Conservation (phyloP, 225 moss, liverwort and hornwort genomes). For the Bryum argenteum region DNA sequence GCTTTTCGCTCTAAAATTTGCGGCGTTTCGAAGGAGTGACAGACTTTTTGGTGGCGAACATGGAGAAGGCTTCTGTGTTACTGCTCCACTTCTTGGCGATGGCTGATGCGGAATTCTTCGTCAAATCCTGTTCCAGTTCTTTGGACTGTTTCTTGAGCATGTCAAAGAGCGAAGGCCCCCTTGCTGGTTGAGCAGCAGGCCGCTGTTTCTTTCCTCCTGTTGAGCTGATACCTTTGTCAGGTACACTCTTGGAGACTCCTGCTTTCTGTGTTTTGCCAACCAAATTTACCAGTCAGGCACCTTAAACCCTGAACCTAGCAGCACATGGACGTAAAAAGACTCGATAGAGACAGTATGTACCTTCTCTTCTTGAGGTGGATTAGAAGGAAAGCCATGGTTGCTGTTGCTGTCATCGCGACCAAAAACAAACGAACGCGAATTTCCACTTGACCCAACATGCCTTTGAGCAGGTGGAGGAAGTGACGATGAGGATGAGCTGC, state of each 20-base stretch:
- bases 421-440: conserved; percentile 84
- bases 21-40: conserved; percentile 30
- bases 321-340: neutral
- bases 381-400: conserved; percentile 46
- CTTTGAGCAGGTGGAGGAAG: conserved; percentile 61
- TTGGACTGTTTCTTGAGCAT: conserved; percentile 83
- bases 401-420: conserved; percentile 87
- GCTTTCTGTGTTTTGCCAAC: conserved; percentile 20
- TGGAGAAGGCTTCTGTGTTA: conserved; percentile 71
- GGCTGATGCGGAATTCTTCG: conserved; percentile 32
- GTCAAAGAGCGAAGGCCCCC: conserved; percentile 80
- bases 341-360: conserved; percentile 21
- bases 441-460: conserved; percentile 60
- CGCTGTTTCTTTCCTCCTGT: conserved; percentile 38
- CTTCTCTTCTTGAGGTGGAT: conserved; percentile 49
- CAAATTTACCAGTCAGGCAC: conserved; percentile 20
- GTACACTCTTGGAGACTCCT: conserved; percentile 28
- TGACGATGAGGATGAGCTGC: conserved; percentile 53
- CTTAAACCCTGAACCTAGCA: neutral
- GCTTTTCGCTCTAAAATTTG: conserved; percentile 25
- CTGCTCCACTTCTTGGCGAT: conserved; percentile 53
- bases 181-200: conserved; percentile 19
- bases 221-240: conserved; percentile 28
- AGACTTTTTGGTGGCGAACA: conserved; percentile 66
- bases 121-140: conserved; percentile 59